Percentiles rank a stretch among this genome's conserved stretches.
Evolutionary conservation across 305 asterid species (phyloP).

Genomic region (Fraxinus latifolia): DNA sequence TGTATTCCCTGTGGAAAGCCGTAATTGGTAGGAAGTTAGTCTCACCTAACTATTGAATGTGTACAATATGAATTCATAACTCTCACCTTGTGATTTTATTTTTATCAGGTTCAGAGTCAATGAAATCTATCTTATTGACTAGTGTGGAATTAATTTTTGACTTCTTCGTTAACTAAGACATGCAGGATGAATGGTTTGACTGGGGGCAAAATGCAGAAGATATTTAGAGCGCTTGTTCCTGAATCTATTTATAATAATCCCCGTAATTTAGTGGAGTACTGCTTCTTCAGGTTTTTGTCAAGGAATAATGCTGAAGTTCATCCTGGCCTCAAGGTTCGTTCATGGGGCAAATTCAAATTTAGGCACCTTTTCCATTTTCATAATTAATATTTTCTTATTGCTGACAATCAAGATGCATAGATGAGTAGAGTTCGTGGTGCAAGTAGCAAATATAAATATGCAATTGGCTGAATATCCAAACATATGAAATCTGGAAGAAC

Average conservation of each 20-base stretch:
- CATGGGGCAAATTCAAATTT: conserved; percentile 10
- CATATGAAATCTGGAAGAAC: neutral
- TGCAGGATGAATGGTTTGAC: conserved; percentile 98
- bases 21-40: neutral
- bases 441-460: neutral
- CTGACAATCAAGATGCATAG: neutral
- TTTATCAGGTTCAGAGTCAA: neutral
- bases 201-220: conserved; percentile 86
- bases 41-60: conserved; percentile 9
- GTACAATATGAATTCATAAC: conserved; percentile 3
- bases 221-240: conserved; percentile 76
- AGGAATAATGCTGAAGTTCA: conserved; percentile 71
- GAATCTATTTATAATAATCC: conserved; percentile 64
- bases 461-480: neutral
- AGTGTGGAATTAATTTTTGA: conserved; percentile 27
- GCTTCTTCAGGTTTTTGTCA: conserved; percentile 90
- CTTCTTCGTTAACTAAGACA: conserved; percentile 30
- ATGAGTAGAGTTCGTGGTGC: neutral
- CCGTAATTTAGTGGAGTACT: conserved; percentile 85
- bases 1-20: neutral
- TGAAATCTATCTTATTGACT: conserved; percentile 16
- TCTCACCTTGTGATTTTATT: conserved; percentile 10
- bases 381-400: neutral
- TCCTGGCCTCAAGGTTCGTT: conserved; percentile 83
- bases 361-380: conserved; percentile 12